Base-by-base conservation (phyloP, 257 asterid genomes). In the Gentiana macrophylla region DNA sequence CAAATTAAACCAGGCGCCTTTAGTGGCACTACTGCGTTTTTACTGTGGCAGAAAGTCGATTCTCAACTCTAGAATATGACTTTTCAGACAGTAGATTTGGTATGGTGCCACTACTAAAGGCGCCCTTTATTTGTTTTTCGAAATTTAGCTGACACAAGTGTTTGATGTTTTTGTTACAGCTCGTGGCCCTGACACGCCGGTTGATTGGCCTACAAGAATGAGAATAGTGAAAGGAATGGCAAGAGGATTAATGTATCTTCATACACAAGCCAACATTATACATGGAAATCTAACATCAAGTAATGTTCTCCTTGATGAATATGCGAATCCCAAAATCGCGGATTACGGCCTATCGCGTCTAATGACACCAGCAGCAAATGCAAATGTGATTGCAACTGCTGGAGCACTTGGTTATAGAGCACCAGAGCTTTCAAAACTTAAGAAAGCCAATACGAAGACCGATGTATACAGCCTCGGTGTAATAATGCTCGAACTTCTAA, bases 281-380 rank as follows among this genome's bases (percentile, higher is more conserved):
- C 99, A 92, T 15, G 97, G 99, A 15, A 92, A 92, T 63, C 93
- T 92, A 1, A 88, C 97, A 32, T 88, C 99, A 3, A 84, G 90
- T 80, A 92, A 92, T 50, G 83, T 85, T 10, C 83, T 92, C 9
- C 72, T 92, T 2, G 95, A 92, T 49, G 99, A 92, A 6, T 72
- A 70, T 9, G 57, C 68, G 2, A 80, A 77, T 11, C 81, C 95
- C 1, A 88, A 81, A 60, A 80, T 88, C 0, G 82, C 97, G 0
- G 99, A 92, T 34, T 88, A 83, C 35, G 95, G 95, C 41, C 95
- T 92, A 1, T 83, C 97, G 0, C 75, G 90, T 0, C 78, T 92
- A 33, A 92, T 92, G 98, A 83, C 95, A 4, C 76, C 95, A 0
- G 94, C 94, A 0, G 97, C 95, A 3, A 88, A 85, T 36, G 90